Conservation (phyloP, 2,329 filamentous ascomycete species). For the Phoma sp. region DNA sequence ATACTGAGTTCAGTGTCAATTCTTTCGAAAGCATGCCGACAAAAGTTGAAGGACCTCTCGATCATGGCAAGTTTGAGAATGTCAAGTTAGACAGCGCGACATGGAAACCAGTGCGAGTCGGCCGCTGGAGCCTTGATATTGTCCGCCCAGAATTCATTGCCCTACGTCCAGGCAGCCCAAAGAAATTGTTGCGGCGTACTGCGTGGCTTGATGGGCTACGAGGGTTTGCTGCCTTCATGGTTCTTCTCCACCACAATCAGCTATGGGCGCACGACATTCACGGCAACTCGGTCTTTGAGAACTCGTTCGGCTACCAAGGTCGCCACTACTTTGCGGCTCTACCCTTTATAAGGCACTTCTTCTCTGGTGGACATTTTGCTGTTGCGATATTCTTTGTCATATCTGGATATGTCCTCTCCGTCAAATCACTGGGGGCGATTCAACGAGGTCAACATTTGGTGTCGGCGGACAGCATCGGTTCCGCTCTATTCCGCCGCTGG, state of each 20-base stretch:
- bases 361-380: conserved; percentile 58
- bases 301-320: conserved; percentile 38
- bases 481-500: conserved; percentile 59
- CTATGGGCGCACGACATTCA: conserved; percentile 54
- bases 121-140: conserved; percentile 39
- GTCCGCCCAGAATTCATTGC: conserved; percentile 41
- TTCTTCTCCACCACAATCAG: conserved; percentile 65
- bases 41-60: conserved; percentile 37
- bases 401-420: conserved; percentile 59
- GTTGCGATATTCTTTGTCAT: conserved; percentile 61
- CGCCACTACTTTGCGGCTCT: conserved; percentile 39
- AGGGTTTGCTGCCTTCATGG: conserved; percentile 70
- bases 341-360: conserved; percentile 57
- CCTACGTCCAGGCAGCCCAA: conserved; percentile 25
- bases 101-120: conserved; percentile 36
- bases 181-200: conserved; percentile 34
- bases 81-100: conserved; percentile 27
- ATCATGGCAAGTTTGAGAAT: conserved; percentile 34
- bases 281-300: conserved; percentile 55
- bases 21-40: conserved; percentile 30
- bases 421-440: conserved; percentile 53
- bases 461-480: conserved; percentile 53
- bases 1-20: not conserved
- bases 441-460: conserved; percentile 49
- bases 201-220: conserved; percentile 65